phyloP scores from a whole-genome alignment of 2,329 filamentous ascomycete genomes.

The Neopestalotiopsis rosae region DNA sequence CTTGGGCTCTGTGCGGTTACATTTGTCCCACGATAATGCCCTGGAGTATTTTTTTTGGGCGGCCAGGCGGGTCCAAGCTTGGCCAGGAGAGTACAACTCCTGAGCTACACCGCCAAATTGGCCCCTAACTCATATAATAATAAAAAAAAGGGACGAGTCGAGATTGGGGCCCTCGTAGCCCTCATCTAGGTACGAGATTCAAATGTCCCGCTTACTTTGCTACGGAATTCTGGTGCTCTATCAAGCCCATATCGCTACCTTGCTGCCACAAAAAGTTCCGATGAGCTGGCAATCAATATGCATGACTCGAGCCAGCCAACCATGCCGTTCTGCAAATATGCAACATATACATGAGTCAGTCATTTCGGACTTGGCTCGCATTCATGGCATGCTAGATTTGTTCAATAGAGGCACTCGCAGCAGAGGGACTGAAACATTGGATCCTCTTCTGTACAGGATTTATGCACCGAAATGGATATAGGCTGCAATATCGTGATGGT shows the following conservation, averaged over 20 bases:
- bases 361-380: background rate
- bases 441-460: background rate
- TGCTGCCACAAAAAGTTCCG: background rate
- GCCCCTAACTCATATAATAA: background rate
- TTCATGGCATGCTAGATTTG: background rate
- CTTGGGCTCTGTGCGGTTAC: background rate
- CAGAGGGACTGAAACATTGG: background rate
- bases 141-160: background rate
- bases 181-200: background rate
- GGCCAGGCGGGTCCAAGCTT: background rate
- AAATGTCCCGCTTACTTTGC: background rate
- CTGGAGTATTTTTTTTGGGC: background rate
- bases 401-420: background rate
- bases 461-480: background rate
- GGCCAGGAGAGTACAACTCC: background rate
- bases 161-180: background rate
- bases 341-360: background rate
- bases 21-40: background rate
- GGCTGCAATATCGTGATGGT: background rate
- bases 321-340: background rate
- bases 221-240: too few species aligned
- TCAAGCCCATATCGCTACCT: too few species aligned
- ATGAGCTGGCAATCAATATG: background rate
- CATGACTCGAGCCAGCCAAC: background rate
- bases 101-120: conserved; percentile 1